phyloP scores from a whole-genome alignment of 192 early-diverging fungal species.

The Gonapodya prolifera region DNA sequence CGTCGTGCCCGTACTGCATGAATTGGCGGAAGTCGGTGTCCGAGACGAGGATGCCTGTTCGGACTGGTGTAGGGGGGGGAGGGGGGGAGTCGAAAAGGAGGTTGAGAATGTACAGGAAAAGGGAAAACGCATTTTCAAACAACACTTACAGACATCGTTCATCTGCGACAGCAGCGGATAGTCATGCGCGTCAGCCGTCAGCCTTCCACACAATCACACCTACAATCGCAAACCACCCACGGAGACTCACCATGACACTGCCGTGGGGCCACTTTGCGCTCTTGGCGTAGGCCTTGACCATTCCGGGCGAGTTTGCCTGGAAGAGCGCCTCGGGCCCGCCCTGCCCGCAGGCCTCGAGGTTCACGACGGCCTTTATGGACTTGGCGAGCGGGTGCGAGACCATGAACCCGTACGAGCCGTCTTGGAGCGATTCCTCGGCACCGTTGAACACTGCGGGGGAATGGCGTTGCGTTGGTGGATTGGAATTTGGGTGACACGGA shows the following conservation, averaged over 20 bases:
- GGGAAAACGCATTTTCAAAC: no score
- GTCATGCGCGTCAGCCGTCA: background rate
- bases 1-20: conserved; percentile 42
- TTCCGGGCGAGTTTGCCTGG: conserved; percentile 53
- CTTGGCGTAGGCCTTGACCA: conserved; percentile 52
- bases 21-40: conserved; percentile 71
- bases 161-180: conserved; percentile 15
- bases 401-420: conserved; percentile 63
- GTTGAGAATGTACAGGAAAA: no score
- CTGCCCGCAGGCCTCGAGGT: conserved; percentile 62
- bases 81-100: no score
- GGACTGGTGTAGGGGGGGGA: no score
- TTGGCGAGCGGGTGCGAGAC: conserved; percentile 27
- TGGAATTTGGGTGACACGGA: no score
- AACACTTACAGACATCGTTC: conserved; percentile 45
- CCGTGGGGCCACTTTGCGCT: conserved; percentile 52
- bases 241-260: conserved; percentile 29
- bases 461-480: no score
- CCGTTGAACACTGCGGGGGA: conserved; percentile 52
- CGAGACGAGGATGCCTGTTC: conserved; percentile 44
- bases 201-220: background rate
- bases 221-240: background rate
- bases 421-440: conserved; percentile 62
- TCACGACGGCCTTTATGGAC: conserved; percentile 49
- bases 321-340: conserved; percentile 55